Percentiles rank a stretch among this genome's conserved stretches.
Conservation (phyloP, 2,329 filamentous ascomycete genomes). For the Fusarium sterilihyphosum region DNA sequence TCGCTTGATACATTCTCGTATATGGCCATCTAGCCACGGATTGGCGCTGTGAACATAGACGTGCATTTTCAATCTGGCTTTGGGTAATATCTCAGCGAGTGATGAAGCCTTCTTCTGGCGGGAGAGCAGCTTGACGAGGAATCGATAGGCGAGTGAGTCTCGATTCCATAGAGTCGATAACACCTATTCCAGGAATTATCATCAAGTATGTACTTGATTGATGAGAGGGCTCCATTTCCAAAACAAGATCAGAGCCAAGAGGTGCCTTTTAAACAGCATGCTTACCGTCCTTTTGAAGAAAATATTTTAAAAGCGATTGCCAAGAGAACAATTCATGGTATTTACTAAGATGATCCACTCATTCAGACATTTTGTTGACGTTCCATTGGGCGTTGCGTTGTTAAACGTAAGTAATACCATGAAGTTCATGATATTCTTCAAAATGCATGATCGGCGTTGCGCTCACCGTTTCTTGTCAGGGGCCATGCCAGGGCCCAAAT, state of each 20-base stretch:
- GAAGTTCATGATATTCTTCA: conserved; percentile 36
- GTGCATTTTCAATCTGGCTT: conserved; percentile 17
- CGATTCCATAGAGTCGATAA: conserved; percentile 15
- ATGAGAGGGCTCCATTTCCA: neutral
- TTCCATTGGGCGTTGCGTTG: conserved; percentile 21
- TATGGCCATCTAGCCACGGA: conserved; percentile 48
- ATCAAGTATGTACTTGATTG: conserved; percentile 3
- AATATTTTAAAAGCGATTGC: neutral
- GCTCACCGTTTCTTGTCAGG: conserved; percentile 28
- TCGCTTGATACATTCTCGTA: conserved; percentile 44
- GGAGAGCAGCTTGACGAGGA: conserved; percentile 27
- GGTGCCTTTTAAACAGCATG: conserved; percentile 8
- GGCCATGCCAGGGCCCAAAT: neutral
- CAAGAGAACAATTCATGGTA: conserved; percentile 9
- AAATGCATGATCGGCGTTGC: conserved; percentile 31
- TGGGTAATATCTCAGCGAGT: neutral
- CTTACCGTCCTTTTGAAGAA: no score
- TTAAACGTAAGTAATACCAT: conserved; percentile 27
- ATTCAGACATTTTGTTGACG: neutral
- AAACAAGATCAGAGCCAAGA: neutral
- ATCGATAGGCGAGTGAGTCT: neutral
- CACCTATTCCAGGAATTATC: neutral
- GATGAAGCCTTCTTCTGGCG: conserved; percentile 27
- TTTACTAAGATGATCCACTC: conserved; percentile 27
- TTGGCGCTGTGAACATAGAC: conserved; percentile 36